Evolutionary conservation across 306 rosid genomes (phyloP), one percentile per base, ranked within the genome.

Genomic region (Cyclanthera cordifolia): DNA sequence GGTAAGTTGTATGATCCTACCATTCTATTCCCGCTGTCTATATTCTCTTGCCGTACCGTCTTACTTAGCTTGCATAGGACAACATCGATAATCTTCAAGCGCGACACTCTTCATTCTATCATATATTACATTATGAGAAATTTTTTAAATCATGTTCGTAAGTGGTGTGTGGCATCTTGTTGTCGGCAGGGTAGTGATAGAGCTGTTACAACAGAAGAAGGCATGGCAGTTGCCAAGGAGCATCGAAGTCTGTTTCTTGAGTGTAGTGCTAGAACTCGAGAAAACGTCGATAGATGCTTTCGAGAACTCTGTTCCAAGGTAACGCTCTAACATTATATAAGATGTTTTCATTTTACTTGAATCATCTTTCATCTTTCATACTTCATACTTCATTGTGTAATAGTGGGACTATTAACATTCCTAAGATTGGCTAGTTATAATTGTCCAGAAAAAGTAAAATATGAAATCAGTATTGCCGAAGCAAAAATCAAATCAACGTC

Each of bases 211-310:
- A 82, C 74, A 67, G 89, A 87, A 80, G 93, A 87, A 73, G 93
- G 93, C 13, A 67, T 87, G 84, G 89, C 89, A 67, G 85, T 84
- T 76, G 93, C 93, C 11, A 72, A 73, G 69, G 58, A 84, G 75
- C 93, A 87, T 66, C 73, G 76, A 79, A 80, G 80, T 74, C 79
- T 84, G 75, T 87, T 87, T 73, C 69, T 87, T 17, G 93, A 87
- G 77, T 84, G 89, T 52, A 84, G 93, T 57, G 93, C 93, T 21
- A 80, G 82, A 87, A 87, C 84, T 39, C 70, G 81, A 65, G 89
- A 82, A 78, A 87, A 87, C 70, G 93, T 87, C 67, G 85, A 79
- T 52, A 81, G 73, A 68, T 87, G 93, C 86, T 87, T 82, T 20
- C 72, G 77, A 58, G 89, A 82, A 75, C 89, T 87, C 73, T 72